Conservation (phyloP, 140 eudicot genomes). For the Bidens hawaiensis region DNA sequence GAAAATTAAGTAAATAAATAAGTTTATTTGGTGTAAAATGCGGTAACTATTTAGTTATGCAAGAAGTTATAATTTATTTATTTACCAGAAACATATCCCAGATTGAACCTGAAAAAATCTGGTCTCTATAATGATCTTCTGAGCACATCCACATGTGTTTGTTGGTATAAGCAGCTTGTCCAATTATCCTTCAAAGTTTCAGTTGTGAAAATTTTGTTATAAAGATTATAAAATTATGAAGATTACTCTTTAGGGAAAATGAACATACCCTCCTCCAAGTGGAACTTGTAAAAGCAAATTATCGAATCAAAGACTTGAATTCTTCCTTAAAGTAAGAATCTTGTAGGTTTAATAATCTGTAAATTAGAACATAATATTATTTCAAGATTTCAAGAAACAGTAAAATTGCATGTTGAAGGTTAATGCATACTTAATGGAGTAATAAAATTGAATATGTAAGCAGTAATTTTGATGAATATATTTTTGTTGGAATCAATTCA, state of each 20-base stretch:
- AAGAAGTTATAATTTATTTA: not conserved
- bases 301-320: slow-evolving; percentile 40
- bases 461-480: no score
- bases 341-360: slow-evolving; percentile 68
- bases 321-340: slow-evolving; percentile 70
- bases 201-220: slow-evolving; percentile 6
- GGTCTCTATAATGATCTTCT: slow-evolving; percentile 37
- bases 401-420: no score
- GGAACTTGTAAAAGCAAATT: slow-evolving; percentile 72
- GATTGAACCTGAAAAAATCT: slow-evolving; percentile 32
- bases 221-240: not conserved
- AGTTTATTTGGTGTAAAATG: not conserved
- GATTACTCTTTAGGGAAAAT: not conserved
- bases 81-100: slow-evolving; percentile 51
- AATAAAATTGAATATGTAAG: no score
- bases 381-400: slow-evolving; percentile 1
- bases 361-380: no score
- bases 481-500: no score
- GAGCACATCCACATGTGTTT: slow-evolving; percentile 67
- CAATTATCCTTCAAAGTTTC: slow-evolving; percentile 48
- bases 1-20: slow-evolving; percentile 27
- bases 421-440: no score
- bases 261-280: slow-evolving; percentile 85
- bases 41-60: not conserved
- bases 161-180: slow-evolving; percentile 66